These are phyloP conservation scores for Melianthus villosus DNA, from an alignment of 441 rosid genomes.

Conservation along the genomic window DNA sequence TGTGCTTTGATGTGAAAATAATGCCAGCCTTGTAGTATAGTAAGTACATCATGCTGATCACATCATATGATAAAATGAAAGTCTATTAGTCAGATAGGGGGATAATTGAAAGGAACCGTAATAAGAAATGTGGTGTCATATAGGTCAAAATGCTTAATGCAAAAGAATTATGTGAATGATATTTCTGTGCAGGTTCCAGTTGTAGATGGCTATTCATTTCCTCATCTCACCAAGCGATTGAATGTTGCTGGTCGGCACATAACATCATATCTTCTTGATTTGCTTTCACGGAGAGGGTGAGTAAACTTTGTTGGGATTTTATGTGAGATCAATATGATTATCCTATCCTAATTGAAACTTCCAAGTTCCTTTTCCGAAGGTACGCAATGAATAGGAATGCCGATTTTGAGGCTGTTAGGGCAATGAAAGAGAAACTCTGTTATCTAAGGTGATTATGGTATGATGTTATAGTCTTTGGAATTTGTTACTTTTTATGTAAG, in stretches of 20 bases:
- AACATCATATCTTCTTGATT: slow-evolving; percentile 82
- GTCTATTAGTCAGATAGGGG: no score
- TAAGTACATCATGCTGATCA: no score
- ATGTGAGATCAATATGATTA: slow-evolving; percentile 5
- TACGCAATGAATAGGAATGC: slow-evolving; percentile 86
- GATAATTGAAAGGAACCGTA: slow-evolving; percentile 1
- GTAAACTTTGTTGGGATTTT: slow-evolving; percentile 10
- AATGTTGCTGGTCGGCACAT: slow-evolving; percentile 99
- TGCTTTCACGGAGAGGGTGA: slow-evolving; percentile 92
- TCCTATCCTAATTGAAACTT: slow-evolving; percentile 5
- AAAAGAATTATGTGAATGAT: no score
- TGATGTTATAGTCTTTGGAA: slow-evolving; percentile 1
- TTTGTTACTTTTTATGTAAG: slow-evolving; percentile 4
- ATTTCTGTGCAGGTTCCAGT: slow-evolving; percentile 63
- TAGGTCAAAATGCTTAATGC: no score
- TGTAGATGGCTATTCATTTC: slow-evolving; percentile 94
- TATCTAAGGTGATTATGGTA: slow-evolving; percentile 47
- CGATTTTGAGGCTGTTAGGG: slow-evolving; percentile 93
- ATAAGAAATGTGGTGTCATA: no score
- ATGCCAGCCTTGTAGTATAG: background rate
- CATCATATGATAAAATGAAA: no score
- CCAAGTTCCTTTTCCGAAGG: slow-evolving; percentile 24
- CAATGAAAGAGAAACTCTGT: slow-evolving; percentile 92
- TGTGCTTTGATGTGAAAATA: background rate
- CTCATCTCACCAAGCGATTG: slow-evolving; percentile 94